Evolutionary conservation across 345 rosid species (phyloP), one percentile per base, ranked within the genome.

Genomic region (Sonneratia caseolaris): DNA sequence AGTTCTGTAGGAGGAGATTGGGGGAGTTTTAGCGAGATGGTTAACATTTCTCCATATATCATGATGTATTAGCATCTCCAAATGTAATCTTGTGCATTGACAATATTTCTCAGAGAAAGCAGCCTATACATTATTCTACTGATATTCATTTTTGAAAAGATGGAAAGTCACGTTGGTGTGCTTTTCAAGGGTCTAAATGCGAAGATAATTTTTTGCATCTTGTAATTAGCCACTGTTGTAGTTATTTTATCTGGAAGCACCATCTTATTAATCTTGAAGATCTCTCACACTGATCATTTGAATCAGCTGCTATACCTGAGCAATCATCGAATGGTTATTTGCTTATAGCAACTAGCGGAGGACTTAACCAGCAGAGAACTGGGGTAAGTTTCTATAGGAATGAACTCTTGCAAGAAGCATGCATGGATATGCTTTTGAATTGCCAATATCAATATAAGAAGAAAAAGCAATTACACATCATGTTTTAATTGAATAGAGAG

Each of bases 321-420:
- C 80, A 69, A 36, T 76, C 79, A 7, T 92, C 99, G 27, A 91
- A 87, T 85, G 99, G 99, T 32, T 96, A 92, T 88, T 78, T 92
- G 87, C 98, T 96, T 70, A 88, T 96, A 78, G 97, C 95, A 64
- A 89, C 99, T 70, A 96, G 99, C 80, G 98, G 99, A 72, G 98
- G 99, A 69, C 78, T 96, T 64, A 96, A 96, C 77, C 99, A 96
- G 83, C 97, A 96, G 86, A 91, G 98, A 82, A 96, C 97, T 62
- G 97, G 99, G 80, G 99, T 96, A 87, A 89, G 98, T 86, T 65
- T 61, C 75, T 67, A 40, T 55, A 27, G 7, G 35, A 57, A 5
- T 27, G 66, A 13, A 27, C 6, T 14, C 66, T 35, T 62, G 66
- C 38, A 62, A 32, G 66, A 27, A 10, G 10, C 32, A 10, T 42